Base-by-base conservation (phyloP, 441 rosid species). In the Erysimum pusillum region DNA sequence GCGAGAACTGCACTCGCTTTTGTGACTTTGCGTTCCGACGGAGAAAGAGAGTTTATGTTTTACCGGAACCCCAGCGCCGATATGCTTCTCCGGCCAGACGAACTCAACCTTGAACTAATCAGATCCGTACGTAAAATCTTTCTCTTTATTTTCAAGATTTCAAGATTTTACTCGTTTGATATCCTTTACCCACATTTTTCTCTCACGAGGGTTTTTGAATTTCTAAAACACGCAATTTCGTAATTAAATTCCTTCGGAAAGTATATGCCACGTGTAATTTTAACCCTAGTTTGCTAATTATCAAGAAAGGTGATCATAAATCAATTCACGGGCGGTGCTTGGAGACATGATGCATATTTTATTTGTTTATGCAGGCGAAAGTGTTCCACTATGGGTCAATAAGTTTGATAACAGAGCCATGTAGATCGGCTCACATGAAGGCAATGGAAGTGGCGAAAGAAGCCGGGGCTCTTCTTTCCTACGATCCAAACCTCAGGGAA, bases 1-100 rank as follows among this genome's bases (percentile, higher is more conserved):
- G 89, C 91, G 6, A 87, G 89, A 62, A 85, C 89, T 44, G 89
- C 89, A 2, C 78, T 85, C 32, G 84, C 89, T 34, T 87, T 85
- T 35, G 87, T 83, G 5, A 83, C 88, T 36, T 46, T 81, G 3
- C 79, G 86, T 48, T 77, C 85, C 4, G 85, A 84, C 7, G 91
- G 89, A 1, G 89, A 84, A 45, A 77, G 85, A 2, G 85, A 80
- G 65, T 87, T 87, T 79, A 76, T 85, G 85, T 84, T 84, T 77
- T 85, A 82, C 48, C 75, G 85, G 48, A 83, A 85, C 48, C 87
- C 89, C 1, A 87, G 87, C 62, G 91, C 89, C 13, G 85, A 85
- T 39, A 85, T 87, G 87, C 88, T 84, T 78, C 85, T 85, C 67
- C 73, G 67, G 7, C 80, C 89, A 73, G 82, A 85, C 5, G 90